Conservation (phyloP, 2,329 filamentous ascomycete genomes). For the Paracamarosporium sp. region DNA sequence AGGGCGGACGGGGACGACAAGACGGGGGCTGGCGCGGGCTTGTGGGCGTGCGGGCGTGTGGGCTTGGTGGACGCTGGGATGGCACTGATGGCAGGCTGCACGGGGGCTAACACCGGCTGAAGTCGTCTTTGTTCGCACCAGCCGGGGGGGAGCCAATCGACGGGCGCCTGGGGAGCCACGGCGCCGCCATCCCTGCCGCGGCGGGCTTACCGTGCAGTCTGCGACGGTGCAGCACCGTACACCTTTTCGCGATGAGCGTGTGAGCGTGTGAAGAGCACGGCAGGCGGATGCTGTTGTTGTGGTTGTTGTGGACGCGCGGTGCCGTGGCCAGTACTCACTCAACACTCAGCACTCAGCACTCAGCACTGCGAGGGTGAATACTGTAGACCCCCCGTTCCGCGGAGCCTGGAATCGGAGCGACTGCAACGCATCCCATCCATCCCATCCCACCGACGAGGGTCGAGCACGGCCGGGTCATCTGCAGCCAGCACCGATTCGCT, state of each 20-base stretch:
- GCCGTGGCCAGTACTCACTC: too few species aligned
- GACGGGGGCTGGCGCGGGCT: not conserved
- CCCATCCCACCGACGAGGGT: not conserved
- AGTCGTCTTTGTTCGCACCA: constrained; percentile 1
- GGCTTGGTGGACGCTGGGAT: not conserved
- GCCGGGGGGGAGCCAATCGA: not conserved
- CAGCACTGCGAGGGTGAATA: too few species aligned
- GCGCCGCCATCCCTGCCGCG: not conserved
- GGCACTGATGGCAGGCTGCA: not conserved
- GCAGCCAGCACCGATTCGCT: not conserved
- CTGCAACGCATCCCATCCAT: not conserved
- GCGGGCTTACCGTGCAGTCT: not conserved
- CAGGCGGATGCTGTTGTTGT: too few species aligned
- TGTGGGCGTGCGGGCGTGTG: not conserved
- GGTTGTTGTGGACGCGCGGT: too few species aligned
- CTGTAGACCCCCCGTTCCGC: too few species aligned
- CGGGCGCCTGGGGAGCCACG: not conserved
- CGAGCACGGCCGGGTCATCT: too few species aligned
- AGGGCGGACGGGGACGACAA: not conserved
- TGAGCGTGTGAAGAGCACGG: too few species aligned
- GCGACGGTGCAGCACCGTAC: too few species aligned
- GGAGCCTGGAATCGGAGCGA: too few species aligned
- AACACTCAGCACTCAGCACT: too few species aligned
- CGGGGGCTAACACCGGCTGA: not conserved
- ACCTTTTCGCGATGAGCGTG: too few species aligned